Base-by-base conservation (phyloP, 176 grass and related monocot species). In the Aegilops umbellulata region DNA sequence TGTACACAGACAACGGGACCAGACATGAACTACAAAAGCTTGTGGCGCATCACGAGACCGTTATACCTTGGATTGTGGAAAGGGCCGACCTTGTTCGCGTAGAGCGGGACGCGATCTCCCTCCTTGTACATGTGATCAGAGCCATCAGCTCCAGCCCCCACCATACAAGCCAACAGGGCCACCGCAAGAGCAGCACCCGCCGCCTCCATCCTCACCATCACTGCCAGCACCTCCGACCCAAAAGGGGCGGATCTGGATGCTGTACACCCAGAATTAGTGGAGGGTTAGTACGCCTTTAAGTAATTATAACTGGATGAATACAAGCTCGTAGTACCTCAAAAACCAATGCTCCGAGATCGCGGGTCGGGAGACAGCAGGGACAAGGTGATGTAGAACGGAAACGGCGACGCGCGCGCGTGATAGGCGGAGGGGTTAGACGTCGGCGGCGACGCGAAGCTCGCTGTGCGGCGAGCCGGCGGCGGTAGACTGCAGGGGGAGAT, bases 51-150 rank as follows among this genome's bases (percentile, higher is more conserved):
- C 15, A n/a, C 62, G 34, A 23, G 64, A 77, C 15, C 68, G 53
- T 17, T 34, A 78, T 93, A 98, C 95, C 95, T 98, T 69, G 95
- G 95, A 81, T 98, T 95, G 83, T 94, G 95, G 82, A 98, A 98
- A 53, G 95, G 95, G 2, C 95, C 93, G 30, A 98, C 91, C 62
- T 98, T 98, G 86, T 98, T 98, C 3, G 91, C 95, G 49, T 95
- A 98, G 36, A 98, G 93, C 7, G 93, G 93, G 16, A 98, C 93
- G 65, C 70, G 88, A 82, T 98, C 95, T 36, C 93, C 87, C 7
- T 90, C 91, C 86, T 92, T 92, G 91, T 95, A 98, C 42, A 70
- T 82, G 78, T 94, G 95, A 90, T 98, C 73, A 30, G 93, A 93
- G 22, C 83, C 91, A 86, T 91, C 91, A 67, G 90, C 93, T 81